A percentile compares a stretch with the other conserved stretches of the same genome.
Evolutionary conservation across 2,329 filamentous ascomycete species (phyloP).

Genomic region (Karstenula rhodostoma): DNA sequence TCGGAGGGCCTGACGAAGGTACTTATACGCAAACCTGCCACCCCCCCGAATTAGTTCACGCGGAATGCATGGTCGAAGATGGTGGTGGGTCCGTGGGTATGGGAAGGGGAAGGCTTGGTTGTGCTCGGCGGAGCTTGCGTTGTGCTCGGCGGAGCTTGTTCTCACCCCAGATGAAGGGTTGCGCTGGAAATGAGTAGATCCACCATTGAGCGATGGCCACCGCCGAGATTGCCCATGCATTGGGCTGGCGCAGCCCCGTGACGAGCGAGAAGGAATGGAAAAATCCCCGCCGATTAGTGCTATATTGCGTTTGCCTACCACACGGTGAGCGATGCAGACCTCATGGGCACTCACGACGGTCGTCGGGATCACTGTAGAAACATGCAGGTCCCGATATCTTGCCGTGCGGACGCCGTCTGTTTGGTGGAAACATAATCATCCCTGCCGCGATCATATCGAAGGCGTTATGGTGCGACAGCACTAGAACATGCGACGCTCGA

Average conservation of each 20-base stretch:
- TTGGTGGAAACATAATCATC: conserved; percentile 19
- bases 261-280: not conserved
- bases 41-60: not conserved
- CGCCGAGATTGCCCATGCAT: not conserved
- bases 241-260: not conserved
- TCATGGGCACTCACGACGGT: no score
- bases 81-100: not conserved
- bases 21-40: conserved; percentile 1
- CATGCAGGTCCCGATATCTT: not conserved
- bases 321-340: not conserved
- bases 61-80: conserved; percentile 3
- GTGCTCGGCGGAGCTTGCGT: conserved; percentile 40
- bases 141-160: conserved; percentile 38
- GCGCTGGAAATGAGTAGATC: conserved; percentile 27
- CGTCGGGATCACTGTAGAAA: not conserved
- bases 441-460: conserved; percentile 12
- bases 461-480: conserved; percentile 13
- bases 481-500: not conserved
- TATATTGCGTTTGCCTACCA: not conserved
- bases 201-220: conserved; percentile 6
- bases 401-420: not conserved
- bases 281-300: conserved; percentile 6
- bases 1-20: not conserved
- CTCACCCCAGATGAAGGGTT: conserved; percentile 31
- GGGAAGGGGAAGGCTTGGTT: conserved; percentile 33